Evolutionary conservation across 306 rosid species (phyloP).

Genomic region (Cucurbita maxima): DNA sequence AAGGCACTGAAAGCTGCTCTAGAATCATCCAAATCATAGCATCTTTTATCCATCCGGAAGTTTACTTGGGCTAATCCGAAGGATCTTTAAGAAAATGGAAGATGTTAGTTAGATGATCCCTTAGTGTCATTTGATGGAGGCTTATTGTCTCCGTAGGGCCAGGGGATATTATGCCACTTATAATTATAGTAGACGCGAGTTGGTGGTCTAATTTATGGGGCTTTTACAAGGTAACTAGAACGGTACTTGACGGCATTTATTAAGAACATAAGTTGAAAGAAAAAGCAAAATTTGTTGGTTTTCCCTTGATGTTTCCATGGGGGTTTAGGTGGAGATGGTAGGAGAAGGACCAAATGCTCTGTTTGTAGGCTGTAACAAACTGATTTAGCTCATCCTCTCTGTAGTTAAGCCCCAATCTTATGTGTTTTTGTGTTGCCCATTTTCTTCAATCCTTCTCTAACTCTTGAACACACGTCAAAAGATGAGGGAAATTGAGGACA

Average conservation of each 20-base stretch:
- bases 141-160: background rate
- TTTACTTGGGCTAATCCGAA: background rate
- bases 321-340: background rate
- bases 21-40: background rate
- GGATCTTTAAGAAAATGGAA: background rate
- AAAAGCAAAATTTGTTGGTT: background rate
- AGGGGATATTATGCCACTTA: background rate
- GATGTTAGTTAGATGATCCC: background rate
- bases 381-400: background rate
- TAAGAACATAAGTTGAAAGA: background rate
- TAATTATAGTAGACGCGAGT: background rate
- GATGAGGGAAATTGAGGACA: background rate
- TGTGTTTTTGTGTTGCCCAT: too few species aligned
- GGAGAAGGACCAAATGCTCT: background rate
- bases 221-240: background rate
- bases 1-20: background rate
- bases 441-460: too few species aligned
- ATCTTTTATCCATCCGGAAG: background rate
- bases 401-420: background rate
- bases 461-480: background rate
- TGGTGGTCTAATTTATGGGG: constrained; percentile 11
- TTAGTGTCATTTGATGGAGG: background rate
- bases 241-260: background rate
- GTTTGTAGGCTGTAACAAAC: background rate
- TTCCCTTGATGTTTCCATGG: background rate